Conservation (phyloP, 805 yeast genomes). For the Cyberlindnera veronae region DNA sequence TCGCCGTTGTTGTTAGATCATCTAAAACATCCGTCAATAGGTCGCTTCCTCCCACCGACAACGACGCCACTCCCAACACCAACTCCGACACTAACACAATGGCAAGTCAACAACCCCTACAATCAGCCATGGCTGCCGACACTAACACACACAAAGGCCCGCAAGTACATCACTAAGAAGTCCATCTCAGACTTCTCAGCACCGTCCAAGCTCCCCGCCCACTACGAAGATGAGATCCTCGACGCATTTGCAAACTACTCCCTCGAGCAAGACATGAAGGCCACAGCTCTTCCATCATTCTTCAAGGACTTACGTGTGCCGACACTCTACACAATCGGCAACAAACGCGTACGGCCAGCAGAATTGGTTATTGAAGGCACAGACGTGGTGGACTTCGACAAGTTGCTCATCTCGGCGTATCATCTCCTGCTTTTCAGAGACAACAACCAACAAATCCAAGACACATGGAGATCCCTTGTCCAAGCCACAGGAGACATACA, state of each 20-base stretch:
- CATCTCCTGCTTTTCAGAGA: slow-evolving; percentile 39
- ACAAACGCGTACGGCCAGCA: slow-evolving; percentile 21
- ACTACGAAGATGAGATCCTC: slow-evolving; percentile 42
- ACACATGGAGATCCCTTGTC: slow-evolving; percentile 39
- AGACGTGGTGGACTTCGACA: slow-evolving; percentile 45
- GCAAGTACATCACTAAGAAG: slow-evolving; percentile 21
- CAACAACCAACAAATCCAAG: slow-evolving; percentile 34
- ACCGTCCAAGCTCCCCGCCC: slow-evolving; percentile 35
- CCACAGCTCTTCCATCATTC: slow-evolving; percentile 28
- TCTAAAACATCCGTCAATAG: too few relatives aligned
- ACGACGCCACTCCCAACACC: too few relatives aligned
- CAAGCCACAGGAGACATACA: slow-evolving; percentile 15
- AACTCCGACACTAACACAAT: too few relatives aligned
- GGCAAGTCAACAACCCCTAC: too few relatives aligned
- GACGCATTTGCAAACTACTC: slow-evolving; percentile 40
- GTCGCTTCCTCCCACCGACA: too few relatives aligned
- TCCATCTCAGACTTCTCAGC: slow-evolving; percentile 29
- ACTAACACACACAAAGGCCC: slow-evolving; percentile 8
- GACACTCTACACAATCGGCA: slow-evolving; percentile 26
- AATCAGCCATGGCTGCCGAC: too few relatives aligned
- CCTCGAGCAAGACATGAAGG: slow-evolving; percentile 39
- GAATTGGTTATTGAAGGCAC: slow-evolving; percentile 39
- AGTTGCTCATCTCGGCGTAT: slow-evolving; percentile 37
- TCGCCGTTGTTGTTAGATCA: too few relatives aligned
- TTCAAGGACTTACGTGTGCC: slow-evolving; percentile 32